Conservation (phyloP, 1,284 basidiomycete genomes). For the Puccinia horiana region DNA sequence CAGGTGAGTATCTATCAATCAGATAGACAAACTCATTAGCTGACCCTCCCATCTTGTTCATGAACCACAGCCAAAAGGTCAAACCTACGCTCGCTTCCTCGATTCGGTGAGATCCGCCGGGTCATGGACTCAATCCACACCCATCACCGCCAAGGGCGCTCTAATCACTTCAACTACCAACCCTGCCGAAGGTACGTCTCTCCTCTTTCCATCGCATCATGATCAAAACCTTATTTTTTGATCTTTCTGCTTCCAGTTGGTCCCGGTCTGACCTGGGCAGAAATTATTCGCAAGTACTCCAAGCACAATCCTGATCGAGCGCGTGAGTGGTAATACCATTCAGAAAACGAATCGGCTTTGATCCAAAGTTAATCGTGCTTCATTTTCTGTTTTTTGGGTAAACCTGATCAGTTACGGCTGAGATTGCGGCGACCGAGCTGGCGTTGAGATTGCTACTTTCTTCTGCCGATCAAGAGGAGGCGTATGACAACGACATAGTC, state of each 20-base stretch:
- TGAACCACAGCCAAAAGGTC: conserved; percentile 26
- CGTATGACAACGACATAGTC: conserved; percentile 37
- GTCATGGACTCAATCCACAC: conserved; percentile 31
- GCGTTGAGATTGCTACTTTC: conserved; percentile 18
- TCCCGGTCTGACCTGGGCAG: conserved; percentile 53
- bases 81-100: conserved; percentile 39
- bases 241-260: neutral
- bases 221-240: neutral
- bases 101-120: conserved; percentile 29
- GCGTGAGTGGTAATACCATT: neutral
- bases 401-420: conserved; percentile 12
- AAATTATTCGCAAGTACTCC: conserved; percentile 57
- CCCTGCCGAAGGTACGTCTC: neutral
- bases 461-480: conserved; percentile 12
- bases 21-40: neutral
- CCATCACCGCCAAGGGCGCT: conserved; percentile 26
- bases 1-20: neutral
- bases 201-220: no score
- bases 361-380: neutral
- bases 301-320: conserved; percentile 57
- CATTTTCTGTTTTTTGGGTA: neutral
- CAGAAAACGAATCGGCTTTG: neutral
- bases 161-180: conserved; percentile 12
- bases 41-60: neutral
- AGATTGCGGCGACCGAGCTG: conserved; percentile 19